These are phyloP conservation scores for Lecanicillium sp. DNA, from an alignment of 2,329 filamentous ascomycete genomes.

Conservation along the genomic window DNA sequence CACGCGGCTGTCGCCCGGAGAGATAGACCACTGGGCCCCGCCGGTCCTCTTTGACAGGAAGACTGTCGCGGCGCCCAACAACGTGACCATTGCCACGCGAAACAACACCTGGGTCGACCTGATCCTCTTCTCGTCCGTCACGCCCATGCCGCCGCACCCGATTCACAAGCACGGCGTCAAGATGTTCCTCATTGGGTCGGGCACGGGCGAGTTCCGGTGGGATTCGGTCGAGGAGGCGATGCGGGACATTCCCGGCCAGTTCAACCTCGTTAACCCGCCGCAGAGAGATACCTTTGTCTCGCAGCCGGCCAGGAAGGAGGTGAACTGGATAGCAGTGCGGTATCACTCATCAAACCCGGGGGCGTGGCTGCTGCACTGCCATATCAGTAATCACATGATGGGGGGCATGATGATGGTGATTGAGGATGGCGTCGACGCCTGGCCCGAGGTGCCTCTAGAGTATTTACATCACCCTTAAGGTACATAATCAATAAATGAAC, in stretches of 20 bases:
- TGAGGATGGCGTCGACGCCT: conserved; percentile 36
- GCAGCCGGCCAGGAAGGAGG: conserved; percentile 12
- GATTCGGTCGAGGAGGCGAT: conserved; percentile 44
- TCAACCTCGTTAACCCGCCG: conserved; percentile 51
- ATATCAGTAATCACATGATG: conserved; percentile 40
- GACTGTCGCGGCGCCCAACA: conserved; percentile 24
- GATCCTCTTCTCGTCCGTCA: conserved; percentile 36
- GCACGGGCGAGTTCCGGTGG: conserved; percentile 43
- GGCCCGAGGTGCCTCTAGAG: conserved; percentile 31
- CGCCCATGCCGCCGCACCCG: conserved; percentile 44
- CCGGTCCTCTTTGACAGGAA: conserved; percentile 40
- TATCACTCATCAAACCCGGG: conserved; percentile 46
- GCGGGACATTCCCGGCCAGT: conserved; percentile 34
- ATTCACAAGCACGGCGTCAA: conserved; percentile 60
- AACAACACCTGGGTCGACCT: conserved; percentile 48
- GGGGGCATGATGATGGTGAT: conserved; percentile 50
- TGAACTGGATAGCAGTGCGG: conserved; percentile 39
- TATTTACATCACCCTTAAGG: conserved; percentile 18
- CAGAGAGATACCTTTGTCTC: conserved; percentile 35
- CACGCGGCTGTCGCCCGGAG: conserved; percentile 30
- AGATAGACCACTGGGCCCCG: conserved; percentile 20
- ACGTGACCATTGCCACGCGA: conserved; percentile 40
- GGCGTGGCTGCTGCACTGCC: conserved; percentile 42
- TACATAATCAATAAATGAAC: no score
- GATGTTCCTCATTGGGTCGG: conserved; percentile 48